Percentiles rank a stretch among this genome's conserved stretches.
These are phyloP conservation scores for Yarrowia hollandica DNA, from an alignment of 805 yeast species.

Conservation along the genomic window DNA sequence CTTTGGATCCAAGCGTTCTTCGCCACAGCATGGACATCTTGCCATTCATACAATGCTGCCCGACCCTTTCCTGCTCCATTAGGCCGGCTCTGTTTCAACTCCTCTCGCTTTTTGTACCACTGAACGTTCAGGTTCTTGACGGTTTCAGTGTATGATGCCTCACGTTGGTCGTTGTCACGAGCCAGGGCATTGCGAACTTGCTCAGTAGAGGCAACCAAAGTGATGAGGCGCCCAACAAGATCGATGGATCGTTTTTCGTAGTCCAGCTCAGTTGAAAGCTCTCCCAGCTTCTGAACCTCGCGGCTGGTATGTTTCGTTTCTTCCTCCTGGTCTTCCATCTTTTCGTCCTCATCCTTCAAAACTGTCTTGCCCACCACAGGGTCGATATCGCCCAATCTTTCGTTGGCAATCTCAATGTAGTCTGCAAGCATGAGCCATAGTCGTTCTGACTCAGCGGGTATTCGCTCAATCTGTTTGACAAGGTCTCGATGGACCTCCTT, in stretches of 20 bases:
- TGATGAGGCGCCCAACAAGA: conserved; percentile 17
- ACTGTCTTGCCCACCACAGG: conserved; percentile 9
- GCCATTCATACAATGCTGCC: conserved; percentile 20
- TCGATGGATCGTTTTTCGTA: conserved; percentile 22
- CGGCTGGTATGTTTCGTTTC: not conserved
- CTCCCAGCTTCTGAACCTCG: conserved; percentile 18
- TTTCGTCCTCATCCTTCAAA: not conserved
- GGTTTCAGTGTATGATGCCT: conserved; percentile 11
- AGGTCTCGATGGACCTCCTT: conserved; percentile 34
- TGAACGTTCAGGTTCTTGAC: conserved; percentile 25
- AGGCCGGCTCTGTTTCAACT: conserved; percentile 26
- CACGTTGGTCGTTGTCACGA: conserved; percentile 26
- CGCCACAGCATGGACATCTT: conserved; percentile 6
- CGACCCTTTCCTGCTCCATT: conserved; percentile 28
- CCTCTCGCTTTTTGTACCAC: conserved; percentile 28
- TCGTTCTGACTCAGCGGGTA: conserved; percentile 39
- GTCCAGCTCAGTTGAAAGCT: conserved; percentile 8
- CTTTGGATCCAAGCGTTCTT: conserved; percentile 19
- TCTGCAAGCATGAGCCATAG: conserved; percentile 41
- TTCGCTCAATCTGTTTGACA: conserved; percentile 40
- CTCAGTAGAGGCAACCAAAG: conserved; percentile 19
- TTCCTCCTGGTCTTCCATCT: not conserved
- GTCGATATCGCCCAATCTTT: conserved; percentile 10
- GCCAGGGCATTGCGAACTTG: conserved; percentile 18
- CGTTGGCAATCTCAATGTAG: conserved; percentile 27